These are phyloP conservation scores for Backusella australiensis DNA, from an alignment of 192 early-diverging fungal genomes.

Conservation along the genomic window DNA sequence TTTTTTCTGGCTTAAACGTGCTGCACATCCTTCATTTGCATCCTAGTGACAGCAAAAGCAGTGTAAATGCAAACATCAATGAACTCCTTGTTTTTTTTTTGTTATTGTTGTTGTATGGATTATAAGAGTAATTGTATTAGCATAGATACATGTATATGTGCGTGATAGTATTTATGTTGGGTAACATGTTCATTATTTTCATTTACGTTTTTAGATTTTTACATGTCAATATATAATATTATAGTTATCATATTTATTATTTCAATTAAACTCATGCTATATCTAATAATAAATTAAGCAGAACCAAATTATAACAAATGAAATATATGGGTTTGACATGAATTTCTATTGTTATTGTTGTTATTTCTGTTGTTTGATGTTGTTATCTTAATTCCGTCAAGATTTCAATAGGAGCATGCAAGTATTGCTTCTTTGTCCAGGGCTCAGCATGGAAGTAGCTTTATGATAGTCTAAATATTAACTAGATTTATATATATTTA, in stretches of 20 bases:
- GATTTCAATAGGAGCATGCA: not conserved
- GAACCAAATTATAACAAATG: not conserved
- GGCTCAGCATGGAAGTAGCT: constrained; percentile 9
- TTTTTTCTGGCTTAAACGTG: not conserved
- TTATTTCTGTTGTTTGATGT: not conserved
- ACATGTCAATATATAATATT: not conserved
- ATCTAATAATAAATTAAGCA: not conserved
- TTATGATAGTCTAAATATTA: not conserved
- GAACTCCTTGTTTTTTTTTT: not conserved
- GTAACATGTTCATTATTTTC: not conserved
- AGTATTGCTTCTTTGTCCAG: not conserved
- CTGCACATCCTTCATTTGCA: constrained; percentile 6
- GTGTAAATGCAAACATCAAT: constrained; percentile 2
- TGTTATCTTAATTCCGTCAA: not conserved
- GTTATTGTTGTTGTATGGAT: not conserved
- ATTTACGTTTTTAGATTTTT: not conserved
- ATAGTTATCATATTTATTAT: not conserved
- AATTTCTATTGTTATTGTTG: not conserved
- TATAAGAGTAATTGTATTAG: not conserved
- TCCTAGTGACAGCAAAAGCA: not conserved
- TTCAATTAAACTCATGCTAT: not conserved
- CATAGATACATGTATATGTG: not conserved
- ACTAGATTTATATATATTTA: not conserved
- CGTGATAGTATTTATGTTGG: not conserved
- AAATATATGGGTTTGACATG: not conserved